Evolutionary conservation across 1,284 basidiomycete genomes (phyloP), one percentile per base, ranked within the genome.

Genomic region (Golubevia pallescens): DNA sequence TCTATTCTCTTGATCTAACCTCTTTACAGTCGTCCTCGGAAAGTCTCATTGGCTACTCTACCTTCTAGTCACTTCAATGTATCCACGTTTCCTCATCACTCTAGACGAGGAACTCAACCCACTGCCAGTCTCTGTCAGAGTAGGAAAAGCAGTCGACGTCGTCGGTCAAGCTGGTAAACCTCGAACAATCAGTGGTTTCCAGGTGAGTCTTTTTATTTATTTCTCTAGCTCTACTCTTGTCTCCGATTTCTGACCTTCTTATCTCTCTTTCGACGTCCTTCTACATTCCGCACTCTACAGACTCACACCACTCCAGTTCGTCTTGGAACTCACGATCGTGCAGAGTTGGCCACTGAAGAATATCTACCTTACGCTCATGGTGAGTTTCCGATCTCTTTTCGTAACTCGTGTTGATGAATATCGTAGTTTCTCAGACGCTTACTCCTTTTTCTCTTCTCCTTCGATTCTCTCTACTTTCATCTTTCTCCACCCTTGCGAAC

Each of bases 21-120:
- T 61, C 21, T 59, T 38, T 58, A 21, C 74, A 94, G 93, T 97
- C 83, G 89, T 99, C 2, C 89, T 99, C 32, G 94, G 95, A 84
- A 95, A 92, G 86, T 92, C 93, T 72, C 96, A 98, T 87, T 99
- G 97, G 97, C 96, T 98, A 94, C 87, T 99, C 63, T 99, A 93
- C 88, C 95, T 95, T 89, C 90, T 99, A 57, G 91, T 91, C 7
- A 91, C 94, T 5, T 93, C 95, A 66, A 99, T 99, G 95, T 97
- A 94, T 87, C 97, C 97, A 23, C 91, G 97, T 65, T 97, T 99
- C 92, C 88, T 99, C 77, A 97, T 99, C 86, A 97, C 95, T 1
- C 91, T 99, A 32, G 92, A 97, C 87, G 95, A 97, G 86, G 90
- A 95, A 68, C 90, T 95, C 63, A 75, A 86, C 65, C 90, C 89